Evolutionary conservation across 2,329 filamentous ascomycete species (phyloP).

Genomic region (Colletotrichum musicola): DNA sequence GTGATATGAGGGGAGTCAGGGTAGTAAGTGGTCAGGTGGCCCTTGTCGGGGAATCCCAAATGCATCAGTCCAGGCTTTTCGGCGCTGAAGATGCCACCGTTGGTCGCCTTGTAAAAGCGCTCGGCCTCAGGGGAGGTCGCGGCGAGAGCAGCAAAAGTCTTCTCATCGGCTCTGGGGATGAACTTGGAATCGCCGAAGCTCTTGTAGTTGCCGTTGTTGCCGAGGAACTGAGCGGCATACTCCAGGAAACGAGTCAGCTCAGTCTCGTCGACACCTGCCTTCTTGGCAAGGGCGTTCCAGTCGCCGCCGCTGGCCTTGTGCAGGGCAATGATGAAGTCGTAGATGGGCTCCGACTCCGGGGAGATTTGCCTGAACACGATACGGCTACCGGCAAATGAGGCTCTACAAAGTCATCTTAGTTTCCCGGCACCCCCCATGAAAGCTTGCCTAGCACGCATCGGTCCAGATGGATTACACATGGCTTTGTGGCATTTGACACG

Average conservation of each 20-base stretch:
- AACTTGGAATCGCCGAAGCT: slow-evolving; percentile 90
- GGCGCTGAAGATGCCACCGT: slow-evolving; percentile 79
- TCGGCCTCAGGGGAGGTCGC: slow-evolving; percentile 70
- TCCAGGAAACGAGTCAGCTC: slow-evolving; percentile 78
- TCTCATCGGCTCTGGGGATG: slow-evolving; percentile 76
- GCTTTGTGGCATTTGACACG: background rate
- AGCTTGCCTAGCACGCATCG: slow-evolving; percentile 15
- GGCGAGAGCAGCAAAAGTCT: slow-evolving; percentile 74
- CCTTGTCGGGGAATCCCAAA: slow-evolving; percentile 79
- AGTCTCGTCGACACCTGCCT: slow-evolving; percentile 73
- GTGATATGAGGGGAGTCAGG: slow-evolving; percentile 81
- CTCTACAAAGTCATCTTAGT: slow-evolving; percentile 60
- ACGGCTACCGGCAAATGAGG: slow-evolving; percentile 81
- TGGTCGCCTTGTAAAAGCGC: slow-evolving; percentile 75
- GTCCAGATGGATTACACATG: slow-evolving; percentile 2
- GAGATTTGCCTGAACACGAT: slow-evolving; percentile 86
- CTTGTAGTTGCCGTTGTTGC: slow-evolving; percentile 88
- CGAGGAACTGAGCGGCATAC: slow-evolving; percentile 83
- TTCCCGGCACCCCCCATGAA: slow-evolving; percentile 13
- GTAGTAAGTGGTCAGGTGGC: slow-evolving; percentile 87
- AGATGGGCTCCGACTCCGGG: slow-evolving; percentile 84
- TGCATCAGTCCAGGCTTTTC: slow-evolving; percentile 76
- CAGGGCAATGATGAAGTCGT: slow-evolving; percentile 82
- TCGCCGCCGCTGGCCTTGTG: slow-evolving; percentile 76
- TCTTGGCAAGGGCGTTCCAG: slow-evolving; percentile 75